Evolutionary conservation across 2,329 filamentous ascomycete genomes (phyloP).

Genomic region (Penicillium corylophilum): DNA sequence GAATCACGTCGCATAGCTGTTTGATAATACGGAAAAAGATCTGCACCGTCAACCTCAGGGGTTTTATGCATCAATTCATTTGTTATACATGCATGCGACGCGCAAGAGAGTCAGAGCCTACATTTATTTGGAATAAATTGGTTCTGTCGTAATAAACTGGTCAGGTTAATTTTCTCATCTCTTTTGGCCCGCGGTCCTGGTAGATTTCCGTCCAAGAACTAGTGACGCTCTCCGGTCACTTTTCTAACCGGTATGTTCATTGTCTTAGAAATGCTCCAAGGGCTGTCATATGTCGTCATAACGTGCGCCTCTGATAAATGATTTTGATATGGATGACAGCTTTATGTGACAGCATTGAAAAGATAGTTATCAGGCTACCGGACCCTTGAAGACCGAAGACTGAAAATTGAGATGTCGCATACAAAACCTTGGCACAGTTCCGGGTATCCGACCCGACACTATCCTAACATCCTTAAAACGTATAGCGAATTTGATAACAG

Average conservation of each 20-base stretch:
- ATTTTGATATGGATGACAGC: neutral
- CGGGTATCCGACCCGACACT: neutral
- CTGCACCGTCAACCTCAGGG: neutral
- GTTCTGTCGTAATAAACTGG: too few relatives aligned
- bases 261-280: neutral
- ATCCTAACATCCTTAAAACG: neutral
- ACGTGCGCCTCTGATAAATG: neutral
- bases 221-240: neutral
- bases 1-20: neutral
- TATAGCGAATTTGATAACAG: neutral
- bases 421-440: neutral
- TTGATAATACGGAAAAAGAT: conserved; percentile 7
- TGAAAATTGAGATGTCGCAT: neutral
- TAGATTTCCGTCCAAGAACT: conserved; percentile 5
- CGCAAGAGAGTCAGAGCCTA: neutral
- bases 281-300: neutral
- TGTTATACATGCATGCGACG: conserved; percentile 4
- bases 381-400: neutral
- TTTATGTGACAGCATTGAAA: neutral
- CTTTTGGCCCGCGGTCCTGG: neutral
- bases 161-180: neutral
- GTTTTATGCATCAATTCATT: conserved; percentile 4
- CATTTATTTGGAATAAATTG: neutral
- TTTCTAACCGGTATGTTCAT: neutral
- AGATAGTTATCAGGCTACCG: neutral